Evolutionary conservation across 2,329 filamentous ascomycete species (phyloP).

Genomic region (Talaromyces sp.): DNA sequence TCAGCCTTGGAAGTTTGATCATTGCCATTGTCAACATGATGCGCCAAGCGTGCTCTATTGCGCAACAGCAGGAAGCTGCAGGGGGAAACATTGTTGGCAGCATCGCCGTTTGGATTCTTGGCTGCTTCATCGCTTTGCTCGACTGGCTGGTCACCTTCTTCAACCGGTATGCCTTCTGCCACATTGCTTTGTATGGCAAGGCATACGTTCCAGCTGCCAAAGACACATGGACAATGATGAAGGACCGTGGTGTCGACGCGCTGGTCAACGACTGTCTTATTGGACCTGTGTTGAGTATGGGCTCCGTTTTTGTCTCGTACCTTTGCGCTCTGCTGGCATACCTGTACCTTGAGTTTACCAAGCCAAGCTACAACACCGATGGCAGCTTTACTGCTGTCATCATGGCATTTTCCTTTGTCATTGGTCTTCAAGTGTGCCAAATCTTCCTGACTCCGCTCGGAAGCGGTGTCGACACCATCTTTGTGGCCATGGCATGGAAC

Average conservation of each 20-base stretch:
- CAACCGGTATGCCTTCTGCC: constrained; percentile 88
- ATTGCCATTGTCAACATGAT: constrained; percentile 84
- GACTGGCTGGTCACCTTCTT: constrained; percentile 85
- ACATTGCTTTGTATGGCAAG: constrained; percentile 91
- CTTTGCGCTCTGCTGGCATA: constrained; percentile 76
- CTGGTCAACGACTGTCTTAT: constrained; percentile 85
- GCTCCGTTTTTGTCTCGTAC: constrained; percentile 77
- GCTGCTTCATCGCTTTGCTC: constrained; percentile 70
- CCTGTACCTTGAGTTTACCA: constrained; percentile 77
- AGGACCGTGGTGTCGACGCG: constrained; percentile 83
- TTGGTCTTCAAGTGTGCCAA: constrained; percentile 84
- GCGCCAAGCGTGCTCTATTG: constrained; percentile 76
- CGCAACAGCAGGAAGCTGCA: constrained; percentile 58
- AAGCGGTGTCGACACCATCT: constrained; percentile 87
- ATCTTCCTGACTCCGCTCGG: constrained; percentile 84
- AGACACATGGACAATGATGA: constrained; percentile 87
- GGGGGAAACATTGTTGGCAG: constrained; percentile 64
- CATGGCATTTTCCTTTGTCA: constrained; percentile 80
- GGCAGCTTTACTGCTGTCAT: constrained; percentile 67
- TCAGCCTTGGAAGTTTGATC: constrained; percentile 77
- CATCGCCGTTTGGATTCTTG: constrained; percentile 68
- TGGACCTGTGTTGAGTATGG: constrained; percentile 67
- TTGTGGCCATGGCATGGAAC: constrained; percentile 69
- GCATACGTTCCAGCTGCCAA: constrained; percentile 81
- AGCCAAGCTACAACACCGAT: constrained; percentile 71